Evolutionary conservation across 331 rosid genomes (phyloP).

Genomic region (Cydonia oblonga): DNA sequence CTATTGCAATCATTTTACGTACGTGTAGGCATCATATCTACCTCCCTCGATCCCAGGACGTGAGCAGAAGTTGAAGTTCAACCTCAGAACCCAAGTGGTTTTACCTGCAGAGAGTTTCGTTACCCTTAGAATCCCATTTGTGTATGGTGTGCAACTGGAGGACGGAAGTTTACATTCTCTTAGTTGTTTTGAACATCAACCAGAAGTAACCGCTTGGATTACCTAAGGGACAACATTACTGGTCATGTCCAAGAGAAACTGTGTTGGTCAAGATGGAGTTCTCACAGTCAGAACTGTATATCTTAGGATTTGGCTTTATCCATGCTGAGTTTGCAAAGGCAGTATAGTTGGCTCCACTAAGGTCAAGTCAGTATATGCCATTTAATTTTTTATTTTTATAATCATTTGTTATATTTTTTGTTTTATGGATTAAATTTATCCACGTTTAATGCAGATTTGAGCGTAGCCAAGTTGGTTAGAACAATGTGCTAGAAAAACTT

Average conservation of each 20-base stretch:
- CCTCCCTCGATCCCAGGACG: conserved; percentile 55
- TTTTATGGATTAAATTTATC: neutral
- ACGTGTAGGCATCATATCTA: conserved; percentile 67
- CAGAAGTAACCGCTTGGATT: conserved; percentile 87
- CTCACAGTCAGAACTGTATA: conserved; percentile 24
- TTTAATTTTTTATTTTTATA: neutral
- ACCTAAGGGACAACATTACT: conserved; percentile 60
- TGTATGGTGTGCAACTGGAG: conserved; percentile 68
- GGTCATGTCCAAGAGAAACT: conserved; percentile 49
- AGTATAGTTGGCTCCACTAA: neutral
- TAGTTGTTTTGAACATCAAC: conserved; percentile 63
- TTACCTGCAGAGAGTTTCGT: conserved; percentile 91
- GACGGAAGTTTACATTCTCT: conserved; percentile 60
- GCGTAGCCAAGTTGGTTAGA: neutral
- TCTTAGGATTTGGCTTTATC: conserved; percentile 8
- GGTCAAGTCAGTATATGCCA: neutral
- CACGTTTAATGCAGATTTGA: neutral
- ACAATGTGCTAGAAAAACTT: too few species aligned
- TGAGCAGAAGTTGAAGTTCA: conserved; percentile 64
- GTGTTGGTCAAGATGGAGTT: conserved; percentile 35
- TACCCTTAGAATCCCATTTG: conserved; percentile 72
- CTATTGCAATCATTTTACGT: conserved; percentile 15
- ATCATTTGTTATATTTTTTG: neutral
- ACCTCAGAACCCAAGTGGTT: conserved; percentile 59
- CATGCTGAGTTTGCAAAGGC: neutral